Base-by-base conservation (phyloP, 345 rosid genomes). In the Hibiscus trionum region DNA sequence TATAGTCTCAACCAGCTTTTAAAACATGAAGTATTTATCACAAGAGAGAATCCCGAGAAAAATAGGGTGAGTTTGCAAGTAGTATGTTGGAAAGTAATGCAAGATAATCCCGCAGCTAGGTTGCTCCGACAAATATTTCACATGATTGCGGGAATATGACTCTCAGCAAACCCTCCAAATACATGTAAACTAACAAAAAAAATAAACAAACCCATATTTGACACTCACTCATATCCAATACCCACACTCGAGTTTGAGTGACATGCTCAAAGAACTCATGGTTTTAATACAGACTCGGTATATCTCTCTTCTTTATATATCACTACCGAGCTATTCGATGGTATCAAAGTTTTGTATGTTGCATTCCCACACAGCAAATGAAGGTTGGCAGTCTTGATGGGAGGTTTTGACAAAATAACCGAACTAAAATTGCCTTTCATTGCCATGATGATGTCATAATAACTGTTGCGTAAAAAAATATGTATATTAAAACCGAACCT, bases 401-500 rank as follows among this genome's bases (percentile, higher is more conserved):
- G 60, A 44, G 49, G 57, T 21, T 57, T 9, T 64, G 9, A 8
- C 14, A 64, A 55, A 62, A 49, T 33, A 15, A 62, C 26, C 33
- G 46, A 53, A 64, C 61, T 35, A 75, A 50, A 52, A 67, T 10
- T 3, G 33, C 19, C 49, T n/a, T 33, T 62, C 14, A 11, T 11
- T 72, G 35, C 12, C n/a, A 39, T 24, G 37, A 50, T 50, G 52
- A 58, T 50, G 58, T 44, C 64, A 24, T 7, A 57, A 33, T n/a
- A 33, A 60, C 46, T 69, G 50, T 53, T 21, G 33, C 59, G 69
- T 11, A 70, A 16, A 73, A 65, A 60, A 21, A 21, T 21, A 71
- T 65, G 33, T 29, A 56, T 33, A 72, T 50, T 37, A 72, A 65
- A 73, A 52, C 31, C 71, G 26, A 75, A 88, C 88, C 87, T 87